Conservation (phyloP, 768 basidiomycete species). For the Rhizopogon vulgaris region DNA sequence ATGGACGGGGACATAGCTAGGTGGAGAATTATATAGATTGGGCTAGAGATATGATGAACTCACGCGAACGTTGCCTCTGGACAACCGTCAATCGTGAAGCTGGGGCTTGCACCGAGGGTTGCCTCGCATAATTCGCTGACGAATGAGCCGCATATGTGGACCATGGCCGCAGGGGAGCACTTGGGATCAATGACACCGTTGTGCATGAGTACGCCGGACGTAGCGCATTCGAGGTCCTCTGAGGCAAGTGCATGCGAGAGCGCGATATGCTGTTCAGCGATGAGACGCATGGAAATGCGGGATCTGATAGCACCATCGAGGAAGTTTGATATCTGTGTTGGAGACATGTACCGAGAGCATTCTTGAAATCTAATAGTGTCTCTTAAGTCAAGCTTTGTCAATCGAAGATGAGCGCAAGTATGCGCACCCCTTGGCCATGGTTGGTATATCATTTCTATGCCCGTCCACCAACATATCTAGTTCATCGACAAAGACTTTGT, state of each 20-base stretch:
- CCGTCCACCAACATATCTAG: constrained; percentile 67
- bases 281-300: constrained; percentile 80
- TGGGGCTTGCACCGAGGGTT: constrained; percentile 67
- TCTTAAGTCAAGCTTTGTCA: background rate
- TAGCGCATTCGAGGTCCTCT: constrained; percentile 15
- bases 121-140: constrained; percentile 82
- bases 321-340: constrained; percentile 72
- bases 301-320: constrained; percentile 80
- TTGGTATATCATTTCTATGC: constrained; percentile 85
- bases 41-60: constrained; percentile 23
- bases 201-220: constrained; percentile 29
- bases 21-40: background rate
- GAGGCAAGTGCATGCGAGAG: constrained; percentile 62
- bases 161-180: constrained; percentile 69
- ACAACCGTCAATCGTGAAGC: constrained; percentile 65
- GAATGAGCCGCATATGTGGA: constrained; percentile 76
- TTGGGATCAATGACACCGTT: constrained; percentile 71
- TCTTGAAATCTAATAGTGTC: constrained; percentile 66
- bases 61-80: constrained; percentile 72
- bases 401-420: constrained; percentile 8
- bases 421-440: constrained; percentile 79
- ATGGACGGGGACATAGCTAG: constrained; percentile 82
- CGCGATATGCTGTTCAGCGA: constrained; percentile 89
- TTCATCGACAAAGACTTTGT: constrained; percentile 57
- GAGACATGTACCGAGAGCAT: constrained; percentile 76